These are phyloP conservation scores for Periconia sp. DNA, from an alignment of 2,329 filamentous ascomycete genomes.

Conservation along the genomic window DNA sequence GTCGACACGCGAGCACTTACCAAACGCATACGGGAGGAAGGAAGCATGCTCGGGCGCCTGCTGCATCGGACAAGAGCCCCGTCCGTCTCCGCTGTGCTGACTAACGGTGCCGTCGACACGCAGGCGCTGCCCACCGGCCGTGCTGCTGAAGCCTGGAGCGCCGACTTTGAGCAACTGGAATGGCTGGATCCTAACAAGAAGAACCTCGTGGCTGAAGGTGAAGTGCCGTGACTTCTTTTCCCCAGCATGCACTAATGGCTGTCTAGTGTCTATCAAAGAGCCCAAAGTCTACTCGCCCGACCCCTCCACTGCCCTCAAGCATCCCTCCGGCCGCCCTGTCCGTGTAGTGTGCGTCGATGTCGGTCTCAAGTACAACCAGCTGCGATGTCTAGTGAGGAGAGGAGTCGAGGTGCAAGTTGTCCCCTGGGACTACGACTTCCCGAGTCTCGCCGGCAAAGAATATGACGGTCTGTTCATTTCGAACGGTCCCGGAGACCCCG, in stretches of 20 bases:
- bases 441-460: constrained; percentile 74
- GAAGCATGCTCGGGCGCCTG: constrained; percentile 95
- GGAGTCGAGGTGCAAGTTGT: constrained; percentile 94
- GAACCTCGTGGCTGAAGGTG: constrained; percentile 94
- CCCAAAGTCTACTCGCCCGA: constrained; percentile 86
- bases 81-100: constrained; percentile 33
- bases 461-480: constrained; percentile 98
- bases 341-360: constrained; percentile 94
- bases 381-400: constrained; percentile 87
- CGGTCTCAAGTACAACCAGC: constrained; percentile 97
- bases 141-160: constrained; percentile 52
- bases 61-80: constrained; percentile 68
- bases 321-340: constrained; percentile 85
- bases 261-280: constrained; percentile 81
- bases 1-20: constrained; percentile 93
- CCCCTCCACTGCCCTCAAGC: constrained; percentile 73
- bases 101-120: constrained; percentile 47
- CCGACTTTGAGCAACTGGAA: constrained; percentile 77
- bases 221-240: constrained; percentile 47
- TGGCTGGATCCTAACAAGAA: constrained; percentile 92
- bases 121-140: constrained; percentile 38
- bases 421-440: constrained; percentile 95
- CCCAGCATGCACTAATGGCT: constrained; percentile 25
- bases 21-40: constrained; percentile 90
- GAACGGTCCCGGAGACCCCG: constrained; percentile 95